Conservation (phyloP, 2,329 filamentous ascomycete genomes). For the Trichoderma sp. region DNA sequence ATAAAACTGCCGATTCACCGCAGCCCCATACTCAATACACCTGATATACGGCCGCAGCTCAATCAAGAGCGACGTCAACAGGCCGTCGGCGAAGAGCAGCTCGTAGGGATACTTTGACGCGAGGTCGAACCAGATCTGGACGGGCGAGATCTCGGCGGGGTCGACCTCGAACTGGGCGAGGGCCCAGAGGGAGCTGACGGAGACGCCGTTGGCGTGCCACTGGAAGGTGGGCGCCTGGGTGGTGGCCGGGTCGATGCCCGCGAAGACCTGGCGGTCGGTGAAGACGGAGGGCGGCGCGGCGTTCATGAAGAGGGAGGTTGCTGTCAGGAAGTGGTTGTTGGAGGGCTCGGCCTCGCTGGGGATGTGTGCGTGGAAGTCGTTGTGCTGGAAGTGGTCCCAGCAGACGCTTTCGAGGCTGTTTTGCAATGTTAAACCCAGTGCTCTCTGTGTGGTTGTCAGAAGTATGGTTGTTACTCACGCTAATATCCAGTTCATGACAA, state of each 20-base stretch:
- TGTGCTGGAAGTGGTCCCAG: conserved; percentile 52
- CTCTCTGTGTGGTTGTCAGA: no score
- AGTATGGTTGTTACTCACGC: conserved; percentile 45
- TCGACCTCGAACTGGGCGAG: conserved; percentile 50
- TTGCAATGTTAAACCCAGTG: no score
- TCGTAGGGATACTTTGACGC: conserved; percentile 45
- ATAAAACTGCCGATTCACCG: conserved; percentile 50
- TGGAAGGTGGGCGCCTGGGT: conserved; percentile 36
- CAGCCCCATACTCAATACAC: conserved; percentile 53
- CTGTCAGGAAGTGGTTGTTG: conserved; percentile 50
- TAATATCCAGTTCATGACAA: conserved; percentile 57
- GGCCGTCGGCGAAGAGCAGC: conserved; percentile 41
- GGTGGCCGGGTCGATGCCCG: conserved; percentile 15
- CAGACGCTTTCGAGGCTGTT: conserved; percentile 55
- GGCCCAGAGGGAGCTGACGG: conserved; percentile 48
- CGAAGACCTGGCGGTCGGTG: conserved; percentile 31
- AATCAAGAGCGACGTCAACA: conserved; percentile 44
- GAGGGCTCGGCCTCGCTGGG: conserved; percentile 34
- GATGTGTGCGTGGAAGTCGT: conserved; percentile 43
- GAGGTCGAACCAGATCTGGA: conserved; percentile 60
- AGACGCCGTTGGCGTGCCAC: conserved; percentile 47
- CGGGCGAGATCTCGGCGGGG: conserved; percentile 50
- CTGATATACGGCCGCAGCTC: conserved; percentile 49
- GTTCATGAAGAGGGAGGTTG: conserved; percentile 47
- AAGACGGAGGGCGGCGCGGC: conserved; percentile 44